These are phyloP conservation scores for Nematodospora anomalae DNA, from an alignment of 1,139 yeast species.

Conservation along the genomic window DNA sequence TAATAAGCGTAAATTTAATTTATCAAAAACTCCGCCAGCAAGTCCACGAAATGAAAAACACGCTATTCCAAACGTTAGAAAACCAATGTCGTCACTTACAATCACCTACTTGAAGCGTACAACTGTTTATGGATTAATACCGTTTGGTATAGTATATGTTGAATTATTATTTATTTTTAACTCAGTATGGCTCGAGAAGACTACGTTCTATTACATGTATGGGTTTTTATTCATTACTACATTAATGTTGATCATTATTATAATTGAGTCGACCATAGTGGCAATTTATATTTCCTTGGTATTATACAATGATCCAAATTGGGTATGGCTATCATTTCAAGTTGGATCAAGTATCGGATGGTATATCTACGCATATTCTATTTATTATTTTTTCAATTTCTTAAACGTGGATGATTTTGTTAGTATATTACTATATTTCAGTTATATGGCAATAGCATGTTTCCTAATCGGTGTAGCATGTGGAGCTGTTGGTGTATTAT, in stretches of 20 bases:
- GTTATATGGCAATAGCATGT: slow-evolving; percentile 69
- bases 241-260: slow-evolving; percentile 57
- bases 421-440: slow-evolving; percentile 67
- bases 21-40: slow-evolving; percentile 1
- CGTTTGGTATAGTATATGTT: slow-evolving; percentile 79
- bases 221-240: slow-evolving; percentile 72
- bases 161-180: slow-evolving; percentile 75
- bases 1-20: slow-evolving; percentile 32
- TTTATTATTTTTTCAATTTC: slow-evolving; percentile 61
- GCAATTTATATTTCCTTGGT: slow-evolving; percentile 63
- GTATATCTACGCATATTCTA: slow-evolving; percentile 67
- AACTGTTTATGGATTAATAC: slow-evolving; percentile 61
- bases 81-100: neutral
- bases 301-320: slow-evolving; percentile 59
- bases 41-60: slow-evolving; percentile 1
- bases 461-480: slow-evolving; percentile 65
- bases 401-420: slow-evolving; percentile 65
- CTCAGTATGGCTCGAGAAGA: slow-evolving; percentile 77
- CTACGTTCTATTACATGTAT: slow-evolving; percentile 76
- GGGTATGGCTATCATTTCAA: slow-evolving; percentile 86
- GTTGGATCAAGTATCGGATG: slow-evolving; percentile 72
- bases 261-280: slow-evolving; percentile 72
- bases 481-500: slow-evolving; percentile 71
- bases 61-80: neutral
- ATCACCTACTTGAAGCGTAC: slow-evolving; percentile 17